Evolutionary conservation across 2,329 filamentous ascomycete genomes (phyloP).

Genomic region (Fusarium sororula): DNA sequence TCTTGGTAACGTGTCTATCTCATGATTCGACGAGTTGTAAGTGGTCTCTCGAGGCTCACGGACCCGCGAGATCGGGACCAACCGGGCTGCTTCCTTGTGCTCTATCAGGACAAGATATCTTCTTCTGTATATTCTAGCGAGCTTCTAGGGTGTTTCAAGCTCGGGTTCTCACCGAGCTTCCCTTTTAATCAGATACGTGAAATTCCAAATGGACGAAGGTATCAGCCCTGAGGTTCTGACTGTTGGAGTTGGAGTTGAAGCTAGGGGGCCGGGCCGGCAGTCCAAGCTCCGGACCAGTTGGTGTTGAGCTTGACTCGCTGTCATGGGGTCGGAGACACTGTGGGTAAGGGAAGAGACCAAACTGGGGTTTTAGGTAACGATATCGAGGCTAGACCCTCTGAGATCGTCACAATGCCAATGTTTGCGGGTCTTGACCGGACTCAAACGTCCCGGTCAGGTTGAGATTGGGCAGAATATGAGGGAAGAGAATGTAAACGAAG

Average conservation of each 20-base stretch:
- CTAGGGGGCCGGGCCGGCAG: slow-evolving; percentile 34
- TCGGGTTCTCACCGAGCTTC: slow-evolving; percentile 27
- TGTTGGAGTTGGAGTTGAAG: neutral
- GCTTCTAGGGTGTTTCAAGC: slow-evolving; percentile 25
- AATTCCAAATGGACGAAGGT: neutral
- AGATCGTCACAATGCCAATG: slow-evolving; percentile 21
- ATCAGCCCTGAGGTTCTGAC: neutral
- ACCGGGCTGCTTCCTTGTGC: slow-evolving; percentile 31
- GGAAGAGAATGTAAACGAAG: neutral
- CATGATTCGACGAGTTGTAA: slow-evolving; percentile 28
- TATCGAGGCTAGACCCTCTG: slow-evolving; percentile 18
- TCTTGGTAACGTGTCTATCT: slow-evolving; percentile 36
- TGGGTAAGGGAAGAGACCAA: slow-evolving; percentile 24
- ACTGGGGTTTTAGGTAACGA: slow-evolving; percentile 30
- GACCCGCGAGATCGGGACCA: slow-evolving; percentile 35
- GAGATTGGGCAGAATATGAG: slow-evolving; percentile 21
- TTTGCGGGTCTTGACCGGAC: slow-evolving; percentile 13
- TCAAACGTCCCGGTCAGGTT: slow-evolving; percentile 21
- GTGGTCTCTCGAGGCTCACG: slow-evolving; percentile 4
- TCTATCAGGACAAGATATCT: neutral
- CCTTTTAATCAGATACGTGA: neutral
- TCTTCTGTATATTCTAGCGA: slow-evolving; percentile 24
- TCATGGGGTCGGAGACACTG: slow-evolving; percentile 6
- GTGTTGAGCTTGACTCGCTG: neutral
- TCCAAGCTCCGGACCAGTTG: slow-evolving; percentile 28